phyloP scores from a whole-genome alignment of 1,139 yeast genomes.

The Pichia sp. region DNA sequence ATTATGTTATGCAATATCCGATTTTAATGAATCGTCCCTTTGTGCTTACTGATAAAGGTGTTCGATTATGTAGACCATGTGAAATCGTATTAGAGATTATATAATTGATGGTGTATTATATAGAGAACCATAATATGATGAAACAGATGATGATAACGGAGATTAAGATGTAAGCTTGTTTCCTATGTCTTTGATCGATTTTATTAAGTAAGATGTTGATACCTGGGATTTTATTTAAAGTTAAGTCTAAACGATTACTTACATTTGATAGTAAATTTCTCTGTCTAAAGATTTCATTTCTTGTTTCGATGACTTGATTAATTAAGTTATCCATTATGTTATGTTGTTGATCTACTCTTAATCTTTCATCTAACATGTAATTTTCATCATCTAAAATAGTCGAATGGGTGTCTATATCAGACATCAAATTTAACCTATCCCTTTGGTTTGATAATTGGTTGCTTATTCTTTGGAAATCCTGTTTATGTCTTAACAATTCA shows the following conservation, averaged over 20 bases:
- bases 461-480: slow-evolving; percentile 48
- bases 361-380: slow-evolving; percentile 72
- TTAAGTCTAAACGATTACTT: slow-evolving; percentile 53
- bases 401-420: slow-evolving; percentile 52
- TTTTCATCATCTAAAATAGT: slow-evolving; percentile 35
- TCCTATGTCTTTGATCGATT: slow-evolving; percentile 81
- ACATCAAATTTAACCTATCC: slow-evolving; percentile 63
- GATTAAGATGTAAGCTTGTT: slow-evolving; percentile 84
- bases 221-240: slow-evolving; percentile 73
- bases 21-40: slow-evolving; percentile 6
- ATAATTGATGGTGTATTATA: slow-evolving; percentile 3
- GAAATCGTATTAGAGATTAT: neutral
- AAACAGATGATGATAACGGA: slow-evolving; percentile 67
- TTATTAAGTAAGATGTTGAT: slow-evolving; percentile 66
- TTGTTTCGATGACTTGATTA: slow-evolving; percentile 78
- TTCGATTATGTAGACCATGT: slow-evolving; percentile 2
- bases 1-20: slow-evolving; percentile 2
- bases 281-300: slow-evolving; percentile 78
- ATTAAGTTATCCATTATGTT: slow-evolving; percentile 72
- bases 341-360: slow-evolving; percentile 68
- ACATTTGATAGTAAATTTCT: slow-evolving; percentile 58
- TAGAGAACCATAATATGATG: slow-evolving; percentile 42
- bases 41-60: slow-evolving; percentile 1
- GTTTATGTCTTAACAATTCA: slow-evolving; percentile 61
- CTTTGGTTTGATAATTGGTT: slow-evolving; percentile 46